Conservation (phyloP, 495 filamentous ascomycete species). For the Symbiotaphrina buchneri region DNA sequence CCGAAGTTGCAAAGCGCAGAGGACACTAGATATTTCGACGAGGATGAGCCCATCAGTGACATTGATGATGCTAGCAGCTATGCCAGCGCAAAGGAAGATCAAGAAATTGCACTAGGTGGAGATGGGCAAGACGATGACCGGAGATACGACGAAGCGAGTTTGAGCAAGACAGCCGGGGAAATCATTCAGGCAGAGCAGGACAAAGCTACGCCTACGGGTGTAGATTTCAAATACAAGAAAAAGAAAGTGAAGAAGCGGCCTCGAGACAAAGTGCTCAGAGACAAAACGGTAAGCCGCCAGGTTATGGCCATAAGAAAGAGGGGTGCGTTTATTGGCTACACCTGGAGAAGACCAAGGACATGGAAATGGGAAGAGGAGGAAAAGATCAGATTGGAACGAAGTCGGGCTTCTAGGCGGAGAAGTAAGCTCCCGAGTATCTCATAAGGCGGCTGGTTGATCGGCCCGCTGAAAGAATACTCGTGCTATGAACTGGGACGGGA, state of each 20-base stretch:
- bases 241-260: conserved; percentile 37
- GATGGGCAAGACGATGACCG: background rate
- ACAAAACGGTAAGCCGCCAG: conserved; percentile 32
- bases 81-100: conserved; percentile 6
- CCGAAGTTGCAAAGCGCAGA: conserved; percentile 46
- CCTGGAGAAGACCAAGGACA: conserved; percentile 45
- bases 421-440: conserved; percentile 6
- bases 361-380: conserved; percentile 7
- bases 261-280: conserved; percentile 58
- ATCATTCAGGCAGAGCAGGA: conserved; percentile 1
- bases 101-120: background rate
- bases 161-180: conserved; percentile 5
- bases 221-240: conserved; percentile 14
- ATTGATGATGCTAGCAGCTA: conserved; percentile 10
- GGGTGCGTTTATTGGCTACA: conserved; percentile 79
- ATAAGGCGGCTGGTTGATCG: too few relatives aligned
- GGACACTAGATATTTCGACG: conserved; percentile 80
- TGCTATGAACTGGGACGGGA: too few relatives aligned
- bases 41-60: conserved; percentile 42
- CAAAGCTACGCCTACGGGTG: conserved; percentile 8
- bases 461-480: too few relatives aligned
- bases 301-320: conserved; percentile 59
- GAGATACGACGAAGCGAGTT: conserved; percentile 3
- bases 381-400: background rate
- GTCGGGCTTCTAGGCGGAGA: conserved; percentile 4